These are phyloP conservation scores for Gymnopus androsaceus DNA, from an alignment of 1,284 basidiomycete species.

Conservation along the genomic window DNA sequence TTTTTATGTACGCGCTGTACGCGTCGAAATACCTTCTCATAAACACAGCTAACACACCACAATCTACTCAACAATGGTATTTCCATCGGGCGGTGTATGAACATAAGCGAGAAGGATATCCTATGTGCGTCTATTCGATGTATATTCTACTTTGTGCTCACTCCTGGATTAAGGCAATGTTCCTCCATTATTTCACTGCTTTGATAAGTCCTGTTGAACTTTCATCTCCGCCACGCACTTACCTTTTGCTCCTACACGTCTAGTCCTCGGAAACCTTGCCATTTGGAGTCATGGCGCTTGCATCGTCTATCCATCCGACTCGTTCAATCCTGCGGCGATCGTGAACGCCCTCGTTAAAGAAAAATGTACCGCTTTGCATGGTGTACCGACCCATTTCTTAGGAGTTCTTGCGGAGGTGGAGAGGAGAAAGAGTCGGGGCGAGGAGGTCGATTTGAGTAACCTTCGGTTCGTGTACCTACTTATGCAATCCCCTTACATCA, in stretches of 20 bases:
- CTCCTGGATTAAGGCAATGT: constrained; percentile 58
- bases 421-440: constrained; percentile 47
- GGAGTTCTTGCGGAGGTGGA: constrained; percentile 71
- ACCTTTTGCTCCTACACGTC: constrained; percentile 44
- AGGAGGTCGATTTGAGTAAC: constrained; percentile 46
- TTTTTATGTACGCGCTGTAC: too few species aligned
- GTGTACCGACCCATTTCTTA: constrained; percentile 84
- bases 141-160: not conserved
- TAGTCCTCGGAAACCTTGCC: constrained; percentile 81
- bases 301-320: constrained; percentile 74
- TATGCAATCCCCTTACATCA: not conserved
- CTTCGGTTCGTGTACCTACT: constrained; percentile 48
- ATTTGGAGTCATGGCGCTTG: constrained; percentile 76
- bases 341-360: constrained; percentile 69
- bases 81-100: constrained; percentile 72
- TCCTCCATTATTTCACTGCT: constrained; percentile 83
- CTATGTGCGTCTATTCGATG: constrained; percentile 53
- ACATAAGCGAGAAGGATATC: constrained; percentile 60
- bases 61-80: constrained; percentile 81
- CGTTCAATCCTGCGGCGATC: constrained; percentile 63
- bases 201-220: constrained; percentile 63
- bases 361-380: constrained; percentile 77
- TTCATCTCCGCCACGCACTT: constrained; percentile 11
- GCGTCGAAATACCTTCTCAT: not conserved
- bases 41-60: constrained; percentile 66